phyloP scores from a whole-genome alignment of 148 eudicot species.

The Polygonum aviculare region DNA sequence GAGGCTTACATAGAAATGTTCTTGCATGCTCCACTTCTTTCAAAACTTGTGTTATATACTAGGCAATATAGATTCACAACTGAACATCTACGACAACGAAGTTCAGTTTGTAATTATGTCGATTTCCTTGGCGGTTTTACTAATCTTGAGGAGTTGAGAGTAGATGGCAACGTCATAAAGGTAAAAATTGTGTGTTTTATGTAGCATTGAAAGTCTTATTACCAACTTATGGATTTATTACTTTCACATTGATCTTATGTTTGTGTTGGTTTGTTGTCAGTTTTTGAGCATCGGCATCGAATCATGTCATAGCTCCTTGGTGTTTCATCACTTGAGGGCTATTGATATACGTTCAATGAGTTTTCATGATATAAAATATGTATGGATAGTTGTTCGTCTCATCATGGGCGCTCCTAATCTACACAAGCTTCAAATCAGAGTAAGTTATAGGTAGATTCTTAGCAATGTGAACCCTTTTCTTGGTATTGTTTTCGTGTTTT shows the following conservation, averaged over 20 bases:
- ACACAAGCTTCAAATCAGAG: slow-evolving; percentile 54
- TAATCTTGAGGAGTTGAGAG: slow-evolving; percentile 47
- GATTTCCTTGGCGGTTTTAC: slow-evolving; percentile 43
- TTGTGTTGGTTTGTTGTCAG: slow-evolving; percentile 20
- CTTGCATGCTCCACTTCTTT: slow-evolving; percentile 31
- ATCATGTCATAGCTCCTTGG: slow-evolving; percentile 29
- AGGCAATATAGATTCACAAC: slow-evolving; percentile 30
- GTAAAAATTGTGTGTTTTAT: slow-evolving; percentile 19
- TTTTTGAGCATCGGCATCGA: slow-evolving; percentile 75
- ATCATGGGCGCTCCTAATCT: slow-evolving; percentile 51
- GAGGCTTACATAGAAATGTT: slow-evolving; percentile 55
- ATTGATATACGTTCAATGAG: slow-evolving; percentile 65
- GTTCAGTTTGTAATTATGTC: slow-evolving; percentile 27
- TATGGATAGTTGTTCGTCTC: slow-evolving; percentile 51
- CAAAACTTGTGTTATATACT: no score
- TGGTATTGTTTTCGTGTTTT: no score
- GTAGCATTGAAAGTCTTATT: no score
- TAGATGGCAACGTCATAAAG: slow-evolving; percentile 59
- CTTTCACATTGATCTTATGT: no score
- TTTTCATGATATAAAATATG: slow-evolving; percentile 73
- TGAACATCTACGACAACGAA: slow-evolving; percentile 38
- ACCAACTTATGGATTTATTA: no score
- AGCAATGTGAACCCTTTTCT: not conserved
- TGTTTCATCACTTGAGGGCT: slow-evolving; percentile 39
- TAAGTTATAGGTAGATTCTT: not conserved